Conservation (phyloP, 176 grass and related monocot species). For the Rhipidocladum racemiflorum region DNA sequence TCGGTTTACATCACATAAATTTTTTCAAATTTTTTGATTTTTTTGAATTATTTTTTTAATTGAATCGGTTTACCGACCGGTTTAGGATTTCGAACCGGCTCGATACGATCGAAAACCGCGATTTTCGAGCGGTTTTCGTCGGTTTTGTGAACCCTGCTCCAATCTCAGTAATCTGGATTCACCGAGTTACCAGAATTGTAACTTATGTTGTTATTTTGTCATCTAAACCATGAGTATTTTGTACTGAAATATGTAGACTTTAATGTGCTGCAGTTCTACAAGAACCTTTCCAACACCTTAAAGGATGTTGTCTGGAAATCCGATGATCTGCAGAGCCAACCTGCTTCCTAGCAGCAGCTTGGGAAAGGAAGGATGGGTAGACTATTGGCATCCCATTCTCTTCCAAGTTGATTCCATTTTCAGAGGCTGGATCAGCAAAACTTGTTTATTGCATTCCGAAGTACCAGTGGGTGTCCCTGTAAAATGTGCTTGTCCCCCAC, state of each 20-base stretch:
- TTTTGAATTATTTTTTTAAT: too few relatives aligned
- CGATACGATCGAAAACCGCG: too few relatives aligned
- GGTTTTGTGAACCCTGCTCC: too few relatives aligned
- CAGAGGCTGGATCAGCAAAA: neutral
- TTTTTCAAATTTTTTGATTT: too few relatives aligned
- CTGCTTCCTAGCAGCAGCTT: conserved; percentile 7
- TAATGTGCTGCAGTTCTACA: conserved; percentile 65
- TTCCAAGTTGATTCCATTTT: conserved; percentile 1
- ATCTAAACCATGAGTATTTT: neutral
- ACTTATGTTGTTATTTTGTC: neutral
- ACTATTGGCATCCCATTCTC: conserved; percentile 34
- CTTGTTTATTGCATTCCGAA: neutral
- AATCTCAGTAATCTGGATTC: neutral
- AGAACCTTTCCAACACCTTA: conserved; percentile 69
- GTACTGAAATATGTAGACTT: neutral
- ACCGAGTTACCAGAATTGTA: neutral
- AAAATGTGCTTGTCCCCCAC: neutral
- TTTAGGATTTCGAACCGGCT: too few relatives aligned
- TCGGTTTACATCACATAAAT: too few relatives aligned
- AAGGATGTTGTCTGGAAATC: conserved; percentile 95
- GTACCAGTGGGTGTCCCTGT: neutral
- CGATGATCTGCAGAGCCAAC: conserved; percentile 38
- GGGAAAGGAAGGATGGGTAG: conserved; percentile 29
- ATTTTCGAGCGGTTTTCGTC: too few relatives aligned
- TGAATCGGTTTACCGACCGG: too few relatives aligned